phyloP scores from a whole-genome alignment of 306 rosid genomes.

The Vigna mungo region DNA sequence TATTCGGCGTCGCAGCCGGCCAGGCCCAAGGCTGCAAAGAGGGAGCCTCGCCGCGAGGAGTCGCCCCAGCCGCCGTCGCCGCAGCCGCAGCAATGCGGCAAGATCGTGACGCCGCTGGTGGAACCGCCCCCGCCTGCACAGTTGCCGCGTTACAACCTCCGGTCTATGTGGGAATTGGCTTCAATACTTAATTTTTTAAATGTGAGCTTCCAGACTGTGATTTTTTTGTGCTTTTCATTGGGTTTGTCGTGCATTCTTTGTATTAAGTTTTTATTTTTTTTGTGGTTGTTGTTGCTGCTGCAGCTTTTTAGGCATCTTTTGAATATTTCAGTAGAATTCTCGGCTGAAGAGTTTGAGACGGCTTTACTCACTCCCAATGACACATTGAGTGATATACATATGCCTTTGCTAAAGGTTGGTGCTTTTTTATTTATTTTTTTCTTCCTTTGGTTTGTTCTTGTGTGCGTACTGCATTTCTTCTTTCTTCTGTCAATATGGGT shows the following conservation, averaged over 20 bases:
- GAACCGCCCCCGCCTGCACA: conserved; percentile 79
- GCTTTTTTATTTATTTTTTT: conserved; percentile 33
- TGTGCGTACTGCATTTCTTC: conserved; percentile 6
- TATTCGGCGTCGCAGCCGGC: conserved; percentile 54
- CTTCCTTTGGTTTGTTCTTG: not conserved
- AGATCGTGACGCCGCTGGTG: conserved; percentile 79
- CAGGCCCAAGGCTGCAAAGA: conserved; percentile 53
- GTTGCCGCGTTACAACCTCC: conserved; percentile 84
- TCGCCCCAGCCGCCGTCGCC: conserved; percentile 11
- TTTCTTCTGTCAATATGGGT: conserved; percentile 41
- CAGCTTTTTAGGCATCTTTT: conserved; percentile 83
- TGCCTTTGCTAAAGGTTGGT: conserved; percentile 91
- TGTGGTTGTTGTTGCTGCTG: conserved; percentile 7
- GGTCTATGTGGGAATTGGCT: conserved; percentile 96
- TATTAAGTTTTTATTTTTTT: conserved; percentile 23
- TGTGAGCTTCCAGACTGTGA: conserved; percentile 64
- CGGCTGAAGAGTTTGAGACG: conserved; percentile 93
- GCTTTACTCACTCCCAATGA: conserved; percentile 88
- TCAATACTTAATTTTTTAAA: conserved; percentile 88
- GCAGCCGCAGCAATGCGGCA: conserved; percentile 70
- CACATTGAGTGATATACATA: conserved; percentile 83
- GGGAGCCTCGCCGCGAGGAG: conserved; percentile 54
- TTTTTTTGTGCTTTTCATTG: not conserved
- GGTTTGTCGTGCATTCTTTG: conserved; percentile 28
- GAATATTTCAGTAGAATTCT: conserved; percentile 78